Evolutionary conservation across 495 filamentous ascomycete species (phyloP), one percentile per base, ranked within the genome.

Genomic region (Neurospora intermedia): DNA sequence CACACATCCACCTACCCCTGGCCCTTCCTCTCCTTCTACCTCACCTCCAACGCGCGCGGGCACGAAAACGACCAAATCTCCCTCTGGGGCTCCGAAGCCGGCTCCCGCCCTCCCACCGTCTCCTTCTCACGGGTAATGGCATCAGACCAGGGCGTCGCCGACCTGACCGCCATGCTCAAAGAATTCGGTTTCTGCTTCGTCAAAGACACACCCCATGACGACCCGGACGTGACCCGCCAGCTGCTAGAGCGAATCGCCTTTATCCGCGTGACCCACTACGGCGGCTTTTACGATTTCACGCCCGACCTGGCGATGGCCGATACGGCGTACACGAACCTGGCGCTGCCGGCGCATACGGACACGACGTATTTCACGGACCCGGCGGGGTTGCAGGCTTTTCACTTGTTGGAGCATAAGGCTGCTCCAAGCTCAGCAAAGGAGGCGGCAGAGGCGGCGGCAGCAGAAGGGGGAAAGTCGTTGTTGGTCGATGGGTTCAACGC

Each of bases 351-450:
- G 9, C 95, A 98, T 78, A 98, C 95, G 5, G 95, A 98, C 81
- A 97, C 88, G 31, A 96, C 94, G 43, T 98, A 98, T 80, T 98
- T 97, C 81, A 91, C 89, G 15, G 94, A 97, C 62, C 95, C 95
- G 0, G 90, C 92, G 13, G 93, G 95, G 38, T 87, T 98, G 18
- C 95, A 98, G 77, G 85, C 94, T 6, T 96, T 98, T 79, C 95
- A 98, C 75, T 83, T 97, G 5, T 87, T 98, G 13, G 93, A 91
- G 3, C 95, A 98, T 79, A 87, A 46, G 4, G 8, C 43, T 3
- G 43, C 43, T 4, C 43, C 43, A n/a, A 18, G 43, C 39, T 39
- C 5, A 23, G 23, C 4, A 10, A 66, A 70, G 15, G 84, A 86
- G 11, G 89, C 87, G 2, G 74, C 80, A 6, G 90, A 2, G 27